Base-by-base conservation (phyloP, 805 yeast species). In the Saccharomyces mikatae region DNA sequence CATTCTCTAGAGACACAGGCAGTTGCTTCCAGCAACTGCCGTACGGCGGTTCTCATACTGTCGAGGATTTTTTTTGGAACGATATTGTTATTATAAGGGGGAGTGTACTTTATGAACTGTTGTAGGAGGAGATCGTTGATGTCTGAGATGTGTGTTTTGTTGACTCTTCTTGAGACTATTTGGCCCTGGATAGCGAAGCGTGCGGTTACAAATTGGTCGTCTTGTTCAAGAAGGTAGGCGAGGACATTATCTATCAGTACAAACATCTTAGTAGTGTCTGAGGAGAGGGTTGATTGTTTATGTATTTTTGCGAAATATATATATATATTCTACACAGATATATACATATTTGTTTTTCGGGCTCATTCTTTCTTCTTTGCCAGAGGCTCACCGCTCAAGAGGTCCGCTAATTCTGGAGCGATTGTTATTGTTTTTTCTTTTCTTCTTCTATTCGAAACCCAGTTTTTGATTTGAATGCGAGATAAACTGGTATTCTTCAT, bases 1-100 rank as follows among this genome's bases (percentile, higher is more conserved):
- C 84, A 84, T 1, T 89, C 80, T 59, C 94, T 74, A 1, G 94
- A 86, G 21, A 87, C 78, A 70, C 92, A 86, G 56, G 83, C 84
- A 0, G 92, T 86, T 52, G 79, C 77, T 56, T 82, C 84, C 36
- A 87, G 70, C 50, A 87, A 71, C 44, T 36, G 44, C 44, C 44
- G 44, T 36, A 36, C 44, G 44, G 44, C 44, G 13, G 44, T 36
- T 36, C 44, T 36, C 44, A 36, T 36, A 11, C 22, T 36, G 22
- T 36, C 44, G 24, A 36, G 24, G 1, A 6, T 36, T 36, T 36
- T 36, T 36, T 36, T 36, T 36, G 44, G 44, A 13, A 17, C 3
- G 24, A 36, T 36, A 36, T 36, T 36, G 24, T 36, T 11, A 21
- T 17, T 36, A 36, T 36, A 17, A 17, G 22, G 22, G 24, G 6